Evolutionary conservation across 164 flowering plant genomes (phyloP), one percentile per base, ranked within the genome.

Genomic region (Malania oleifera): DNA sequence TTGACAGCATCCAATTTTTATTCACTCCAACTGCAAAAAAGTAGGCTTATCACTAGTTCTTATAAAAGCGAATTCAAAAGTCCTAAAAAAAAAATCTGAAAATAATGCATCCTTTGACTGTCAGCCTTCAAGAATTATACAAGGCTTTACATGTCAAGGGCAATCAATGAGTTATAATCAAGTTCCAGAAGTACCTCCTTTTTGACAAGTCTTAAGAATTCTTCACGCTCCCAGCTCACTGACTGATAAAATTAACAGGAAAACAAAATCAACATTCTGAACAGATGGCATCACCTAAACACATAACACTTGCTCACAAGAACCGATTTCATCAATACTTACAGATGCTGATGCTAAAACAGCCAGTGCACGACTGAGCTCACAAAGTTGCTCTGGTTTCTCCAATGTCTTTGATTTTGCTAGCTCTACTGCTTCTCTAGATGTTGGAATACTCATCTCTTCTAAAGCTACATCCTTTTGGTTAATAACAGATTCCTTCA

Each of bases 311-410:
- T 9, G n/a, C n/a, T n/a, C n/a, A n/a, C n/a, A n/a, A n/a, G n/a
- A n/a, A n/a, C n/a, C n/a, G n/a, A n/a, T n/a, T n/a, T n/a, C n/a
- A n/a, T 11, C 28, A 56, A 48, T 67, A 53, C 95, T 79, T 77
- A 88, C 97, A 62, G 99, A 93, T 63, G 96, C 95, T 18, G 96
- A 88, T 63, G 97, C 83, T 56, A 93, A 77, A 69, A 93, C 91
- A 68, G 96, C 91, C 73, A 93, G 62, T 47, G 92, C 99, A 61
- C 86, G 85, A 57, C 96, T 88, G 29, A 90, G 70, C 65, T 88
- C 79, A 74, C 84, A 85, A 17, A 90, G 92, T 60, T 90, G 83
- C 69, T 86, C 97, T 53, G 76, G 74, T 65, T 82, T 81, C 63
- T 85, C 96, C 60, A 77, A 18, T 18, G 81, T 64, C 67, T 77